Evolutionary conservation across 768 basidiomycete genomes (phyloP), one percentile per base, ranked within the genome.

Genomic region (Boletus subparvulus): DNA sequence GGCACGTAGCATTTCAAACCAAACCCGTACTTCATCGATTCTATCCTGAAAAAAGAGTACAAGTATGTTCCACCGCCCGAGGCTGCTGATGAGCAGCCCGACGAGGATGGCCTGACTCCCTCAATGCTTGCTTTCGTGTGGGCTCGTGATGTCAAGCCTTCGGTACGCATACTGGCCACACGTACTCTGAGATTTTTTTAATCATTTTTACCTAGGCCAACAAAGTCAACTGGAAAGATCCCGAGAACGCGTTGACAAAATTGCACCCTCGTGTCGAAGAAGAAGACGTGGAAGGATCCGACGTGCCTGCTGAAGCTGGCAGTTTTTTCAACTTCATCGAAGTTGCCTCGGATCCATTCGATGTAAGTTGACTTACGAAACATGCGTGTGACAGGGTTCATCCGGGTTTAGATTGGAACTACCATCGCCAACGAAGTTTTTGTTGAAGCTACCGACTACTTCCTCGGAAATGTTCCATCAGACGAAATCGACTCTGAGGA

Each of bases 251-350:
- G n/a, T 67, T 94, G 68, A 90, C 89, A 24, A 90, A 91, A 69
- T 62, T 87, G 52, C 87, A 93, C 70, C 90, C 91, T 39, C 84
- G 86, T 35, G 80, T 83, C 52, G 64, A 69, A 33, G 85, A 78
- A 48, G 84, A 84, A 10, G 62, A 69, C 28, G 82, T 81, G 26
- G 89, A 88, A 17, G 73, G 68, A 6, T 81, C 83, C 26, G 86
- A 87, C 33, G 62, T 80, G 51, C 75, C 80, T 41, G 77, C 81
- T 26, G 92, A 94, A 47, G 73, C 80, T 47, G 92, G 92, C 54
- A 90, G 86, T 67, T 92, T 94, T 78, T 94, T 94, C 81, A 92
- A 92, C 75, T 87, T 88, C 68, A 92, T 94, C 59, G 91, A 89
- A 72, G 67, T 79, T 58, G 77, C 78, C 12, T 67, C 75, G 39